phyloP scores from a whole-genome alignment of 768 basidiomycete genomes.

The Agrocybe praecox region DNA sequence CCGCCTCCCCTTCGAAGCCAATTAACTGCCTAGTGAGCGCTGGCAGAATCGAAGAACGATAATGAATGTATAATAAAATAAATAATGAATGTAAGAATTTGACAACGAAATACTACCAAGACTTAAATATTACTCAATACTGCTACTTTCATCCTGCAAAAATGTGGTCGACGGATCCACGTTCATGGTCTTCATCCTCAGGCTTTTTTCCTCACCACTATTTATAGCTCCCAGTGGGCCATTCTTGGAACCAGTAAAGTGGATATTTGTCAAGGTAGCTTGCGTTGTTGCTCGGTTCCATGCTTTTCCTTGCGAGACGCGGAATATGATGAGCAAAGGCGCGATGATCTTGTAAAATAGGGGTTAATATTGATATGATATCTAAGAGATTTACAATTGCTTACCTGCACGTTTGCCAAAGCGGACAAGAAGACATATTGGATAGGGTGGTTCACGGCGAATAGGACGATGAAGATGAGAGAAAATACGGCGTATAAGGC shows the following conservation, averaged over 20 bases:
- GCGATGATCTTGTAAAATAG: conserved; percentile 8
- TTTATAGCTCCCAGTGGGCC: neutral
- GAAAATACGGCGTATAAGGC: conserved; percentile 12
- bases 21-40: too few relatives aligned
- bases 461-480: conserved; percentile 10
- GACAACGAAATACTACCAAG: too few relatives aligned
- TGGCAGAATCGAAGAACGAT: too few relatives aligned
- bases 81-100: too few relatives aligned
- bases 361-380: neutral
- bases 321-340: conserved; percentile 12
- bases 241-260: neutral
- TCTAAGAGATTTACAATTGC: too few relatives aligned
- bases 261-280: neutral
- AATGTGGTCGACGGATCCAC: neutral
- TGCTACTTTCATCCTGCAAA: neutral
- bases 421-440: conserved; percentile 12
- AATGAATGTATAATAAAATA: too few relatives aligned
- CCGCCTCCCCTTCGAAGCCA: too few relatives aligned
- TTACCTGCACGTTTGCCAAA: conserved; percentile 12
- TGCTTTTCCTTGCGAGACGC: conserved; percentile 10
- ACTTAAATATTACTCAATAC: too few relatives aligned
- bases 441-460: conserved; percentile 9
- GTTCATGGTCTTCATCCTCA: too few relatives aligned
- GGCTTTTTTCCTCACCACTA: too few relatives aligned
- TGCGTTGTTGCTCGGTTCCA: conserved; percentile 7